Conservation (phyloP, 2,329 filamentous ascomycete genomes). For the Exophiala spinifera region DNA sequence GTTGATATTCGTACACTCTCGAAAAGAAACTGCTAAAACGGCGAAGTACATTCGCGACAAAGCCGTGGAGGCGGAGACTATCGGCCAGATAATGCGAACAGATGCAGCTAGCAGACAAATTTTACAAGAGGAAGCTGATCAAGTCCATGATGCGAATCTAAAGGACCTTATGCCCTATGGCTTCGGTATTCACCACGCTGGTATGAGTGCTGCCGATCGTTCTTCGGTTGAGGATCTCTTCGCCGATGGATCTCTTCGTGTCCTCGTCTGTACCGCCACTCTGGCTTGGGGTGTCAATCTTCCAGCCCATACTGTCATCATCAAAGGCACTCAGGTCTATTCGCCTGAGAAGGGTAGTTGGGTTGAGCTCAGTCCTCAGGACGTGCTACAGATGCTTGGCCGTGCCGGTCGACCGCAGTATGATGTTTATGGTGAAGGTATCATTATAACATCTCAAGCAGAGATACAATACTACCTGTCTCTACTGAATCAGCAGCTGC, state of each 20-base stretch:
- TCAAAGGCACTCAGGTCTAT: conserved; percentile 97
- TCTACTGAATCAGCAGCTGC: conserved; percentile 91
- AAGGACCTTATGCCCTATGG: conserved; percentile 95
- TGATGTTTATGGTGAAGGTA: conserved; percentile 96
- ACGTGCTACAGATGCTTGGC: conserved; percentile 97
- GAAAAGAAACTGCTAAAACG: conserved; percentile 97
- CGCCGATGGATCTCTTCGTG: conserved; percentile 83
- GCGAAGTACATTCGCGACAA: conserved; percentile 95
- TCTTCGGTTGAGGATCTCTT: conserved; percentile 95
- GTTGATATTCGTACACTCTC: conserved; percentile 97
- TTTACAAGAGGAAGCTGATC: conserved; percentile 76
- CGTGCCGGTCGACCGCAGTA: conserved; percentile 95
- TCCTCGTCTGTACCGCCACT: conserved; percentile 96
- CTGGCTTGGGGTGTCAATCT: conserved; percentile 98
- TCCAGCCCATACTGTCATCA: conserved; percentile 95
- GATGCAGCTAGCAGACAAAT: conserved; percentile 91
- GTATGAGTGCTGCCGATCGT: conserved; percentile 93
- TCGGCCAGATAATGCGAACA: conserved; percentile 88
- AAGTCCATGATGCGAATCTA: conserved; percentile 78
- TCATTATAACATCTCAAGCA: conserved; percentile 92
- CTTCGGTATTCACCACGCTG: conserved; percentile 96
- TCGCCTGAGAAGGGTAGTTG: conserved; percentile 98
- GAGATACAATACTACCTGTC: conserved; percentile 98
- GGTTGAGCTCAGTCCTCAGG: conserved; percentile 95
- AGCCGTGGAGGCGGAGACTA: conserved; percentile 93